Evolutionary conservation across 257 asterid genomes (phyloP), one percentile per base, ranked within the genome.

Genomic region (Nicotiana knightiana): DNA sequence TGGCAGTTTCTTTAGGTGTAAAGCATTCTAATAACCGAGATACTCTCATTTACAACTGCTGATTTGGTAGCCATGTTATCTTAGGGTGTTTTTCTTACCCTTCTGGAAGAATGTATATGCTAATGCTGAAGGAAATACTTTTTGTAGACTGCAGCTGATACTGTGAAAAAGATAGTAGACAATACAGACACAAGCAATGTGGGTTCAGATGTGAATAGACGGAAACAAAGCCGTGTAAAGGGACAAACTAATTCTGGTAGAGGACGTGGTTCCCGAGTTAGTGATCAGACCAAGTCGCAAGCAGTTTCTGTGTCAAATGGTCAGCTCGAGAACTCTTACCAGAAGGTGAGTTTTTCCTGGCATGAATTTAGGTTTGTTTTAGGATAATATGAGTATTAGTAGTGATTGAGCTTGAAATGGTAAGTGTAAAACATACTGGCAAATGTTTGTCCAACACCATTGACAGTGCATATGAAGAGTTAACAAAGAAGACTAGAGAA

Each of bases 191-290:
- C 87, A 62, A 86, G 79, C 86, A 93, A 87, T 83, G 86, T 64
- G 51, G 86, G 86, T 81, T 84, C 89, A 77, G 99, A 94, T 85
- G 82, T 70, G 84, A 90, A 84, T 87, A 92, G 86, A 85, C 94
- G 87, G 86, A 93, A 91, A 82, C 96, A 90, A 87, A 90, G 88
- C 85, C 98, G 98, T 87, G 89, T 92, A 8, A 91, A 91, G 90
- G 97, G 90, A 71, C 86, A 78, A 85, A 83, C 92, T 78, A 71
- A 87, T 88, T 88, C 98, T 68, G 93, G 93, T 76, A 92, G 98
- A 89, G 97, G 97, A 61, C 95, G 98, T 21, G 96, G 97, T 85
- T 67, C 85, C 81, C 92, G 97, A 83, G 91, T 64, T 82, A 83
- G 76, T 84, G 93, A 95, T 81, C 97, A 88, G 85, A 87, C 91